Evolutionary conservation across 768 basidiomycete species (phyloP).

Genomic region (Phanerochaete sordida): DNA sequence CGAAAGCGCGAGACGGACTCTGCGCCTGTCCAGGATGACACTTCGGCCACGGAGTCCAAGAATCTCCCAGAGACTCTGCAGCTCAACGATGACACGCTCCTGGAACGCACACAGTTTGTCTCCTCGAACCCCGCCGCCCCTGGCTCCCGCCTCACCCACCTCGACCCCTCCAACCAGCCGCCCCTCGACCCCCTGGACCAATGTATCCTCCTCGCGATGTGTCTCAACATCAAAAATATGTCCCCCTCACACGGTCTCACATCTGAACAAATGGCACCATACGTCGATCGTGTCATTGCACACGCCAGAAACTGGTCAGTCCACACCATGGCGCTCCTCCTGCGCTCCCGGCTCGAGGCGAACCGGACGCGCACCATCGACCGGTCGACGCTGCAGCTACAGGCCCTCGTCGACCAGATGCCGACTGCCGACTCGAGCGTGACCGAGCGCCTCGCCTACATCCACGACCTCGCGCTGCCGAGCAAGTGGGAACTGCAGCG

Average conservation of each 20-base stretch:
- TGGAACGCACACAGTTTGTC: conserved; percentile 92
- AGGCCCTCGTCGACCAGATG: conserved; percentile 96
- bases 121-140: conserved; percentile 53
- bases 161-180: conserved; percentile 84
- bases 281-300: conserved; percentile 82
- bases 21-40: conserved; percentile 3
- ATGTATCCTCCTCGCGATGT: conserved; percentile 85
- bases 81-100: conserved; percentile 93
- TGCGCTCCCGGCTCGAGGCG: conserved; percentile 89
- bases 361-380: conserved; percentile 90
- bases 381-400: conserved; percentile 86
- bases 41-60: not conserved
- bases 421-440: conserved; percentile 76
- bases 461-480: conserved; percentile 80
- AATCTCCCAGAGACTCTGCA: conserved; percentile 66
- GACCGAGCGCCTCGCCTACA: conserved; percentile 72
- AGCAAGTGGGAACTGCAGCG: conserved; percentile 92
- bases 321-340: conserved; percentile 93
- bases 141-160: conserved; percentile 52
- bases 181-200: conserved; percentile 92
- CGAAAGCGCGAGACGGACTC: conserved; percentile 27
- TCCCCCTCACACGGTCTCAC: conserved; percentile 90
- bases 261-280: conserved; percentile 88
- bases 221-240: conserved; percentile 85
- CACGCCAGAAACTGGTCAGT: conserved; percentile 95